These are phyloP conservation scores for Allium fistulosum DNA, from an alignment of 106 monocot genomes.

Conservation along the genomic window DNA sequence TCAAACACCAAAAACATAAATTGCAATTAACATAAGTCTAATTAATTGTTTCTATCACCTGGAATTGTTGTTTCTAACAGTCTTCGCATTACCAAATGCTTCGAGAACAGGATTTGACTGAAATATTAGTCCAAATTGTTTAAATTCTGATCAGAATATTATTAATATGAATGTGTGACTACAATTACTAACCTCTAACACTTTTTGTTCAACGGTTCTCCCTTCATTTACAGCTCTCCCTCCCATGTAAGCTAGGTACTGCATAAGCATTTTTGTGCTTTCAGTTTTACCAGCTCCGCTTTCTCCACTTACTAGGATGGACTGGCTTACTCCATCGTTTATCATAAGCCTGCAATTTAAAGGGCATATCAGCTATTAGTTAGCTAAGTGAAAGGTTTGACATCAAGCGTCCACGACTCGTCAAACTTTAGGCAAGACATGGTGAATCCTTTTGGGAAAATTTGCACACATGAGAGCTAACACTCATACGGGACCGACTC, in stretches of 20 bases:
- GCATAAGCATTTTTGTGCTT: conserved; percentile 89
- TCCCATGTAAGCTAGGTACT: conserved; percentile 87
- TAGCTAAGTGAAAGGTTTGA: neutral
- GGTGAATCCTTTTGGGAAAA: no score
- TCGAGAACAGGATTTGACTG: conserved; percentile 98
- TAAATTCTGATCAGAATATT: neutral
- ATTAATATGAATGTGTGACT: neutral
- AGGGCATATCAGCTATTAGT: neutral
- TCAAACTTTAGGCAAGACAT: no score
- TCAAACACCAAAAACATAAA: neutral
- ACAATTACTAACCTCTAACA: conserved; percentile 48
- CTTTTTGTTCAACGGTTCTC: conserved; percentile 78
- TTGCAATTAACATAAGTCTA: neutral
- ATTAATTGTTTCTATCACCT: conserved; percentile 26
- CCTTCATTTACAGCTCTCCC: conserved; percentile 65
- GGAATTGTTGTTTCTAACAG: conserved; percentile 90
- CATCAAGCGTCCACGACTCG: neutral
- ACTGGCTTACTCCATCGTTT: conserved; percentile 56
- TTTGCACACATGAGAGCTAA: no score
- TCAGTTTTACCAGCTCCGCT: conserved; percentile 98
- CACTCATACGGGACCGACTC: no score
- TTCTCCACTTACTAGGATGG: conserved; percentile 91
- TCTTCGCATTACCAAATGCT: conserved; percentile 96
- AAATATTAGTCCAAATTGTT: neutral
- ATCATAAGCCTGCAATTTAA: conserved; percentile 52